Evolutionary conservation across 495 filamentous ascomycete species (phyloP).

Genomic region (Trichocladium antarcticum): DNA sequence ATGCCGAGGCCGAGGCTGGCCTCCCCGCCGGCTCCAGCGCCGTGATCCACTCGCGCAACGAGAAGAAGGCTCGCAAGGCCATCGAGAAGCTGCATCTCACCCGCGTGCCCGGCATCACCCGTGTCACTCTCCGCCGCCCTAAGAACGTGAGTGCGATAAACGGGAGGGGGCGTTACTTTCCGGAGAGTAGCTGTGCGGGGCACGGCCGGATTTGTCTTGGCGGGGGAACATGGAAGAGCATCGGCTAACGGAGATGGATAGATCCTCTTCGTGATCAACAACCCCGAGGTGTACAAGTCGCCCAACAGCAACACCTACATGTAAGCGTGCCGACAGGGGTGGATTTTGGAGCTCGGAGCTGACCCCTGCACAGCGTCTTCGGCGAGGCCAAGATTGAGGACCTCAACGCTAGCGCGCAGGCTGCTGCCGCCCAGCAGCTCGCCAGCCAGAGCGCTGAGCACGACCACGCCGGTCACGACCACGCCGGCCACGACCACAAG

Average conservation of each 20-base stretch:
- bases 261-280: conserved; percentile 99
- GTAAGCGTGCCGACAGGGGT: conserved; percentile 42
- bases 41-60: conserved; percentile 91
- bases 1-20: conserved; percentile 53
- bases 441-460: conserved; percentile 64
- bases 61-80: conserved; percentile 99
- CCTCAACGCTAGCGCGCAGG: conserved; percentile 93
- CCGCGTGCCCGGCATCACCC: conserved; percentile 91
- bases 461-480: conserved; percentile 47
- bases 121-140: conserved; percentile 91
- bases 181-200: neutral
- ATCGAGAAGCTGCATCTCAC: conserved; percentile 96
- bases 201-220: no score
- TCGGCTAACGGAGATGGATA: conserved; percentile 32
- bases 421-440: conserved; percentile 83
- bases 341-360: neutral
- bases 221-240: neutral
- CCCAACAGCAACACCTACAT: conserved; percentile 98
- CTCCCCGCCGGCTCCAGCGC: conserved; percentile 79
- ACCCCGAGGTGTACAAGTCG: conserved; percentile 98
- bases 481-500: conserved; percentile 56
- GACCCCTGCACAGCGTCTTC: conserved; percentile 62
- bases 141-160: conserved; percentile 74
- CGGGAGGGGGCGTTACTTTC: neutral
- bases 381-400: conserved; percentile 99